Evolutionary conservation across 352 stramenopile genomes (phyloP), one percentile per base, ranked within the genome.

Genomic region (Phytophthora fragariae): DNA sequence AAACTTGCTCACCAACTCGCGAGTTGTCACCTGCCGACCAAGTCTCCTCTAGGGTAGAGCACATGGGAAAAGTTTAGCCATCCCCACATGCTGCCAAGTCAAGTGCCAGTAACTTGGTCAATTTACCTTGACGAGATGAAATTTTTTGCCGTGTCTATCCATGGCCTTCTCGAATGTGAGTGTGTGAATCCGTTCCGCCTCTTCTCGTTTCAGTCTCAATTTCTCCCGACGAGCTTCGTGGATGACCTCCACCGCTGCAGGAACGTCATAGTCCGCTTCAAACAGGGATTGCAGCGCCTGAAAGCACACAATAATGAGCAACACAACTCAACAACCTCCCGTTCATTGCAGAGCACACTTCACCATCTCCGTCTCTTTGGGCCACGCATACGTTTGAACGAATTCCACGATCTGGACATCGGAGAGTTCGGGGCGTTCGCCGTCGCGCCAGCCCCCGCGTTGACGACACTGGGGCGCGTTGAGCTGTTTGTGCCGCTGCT

Each of bases 201-300:
- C 62, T 55, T 83, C 58, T 46, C 62, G 69, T 57, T 81, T 66
- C 8, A 71, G 29, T 33, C 59, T 71, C 33, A 83, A 31, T 50
- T 79, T 79, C 59, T 79, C 64, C 6, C 78, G 74, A 44, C 84
- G 80, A 65, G 78, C 74, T 9, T 56, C 47, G 35, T 81, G 72
- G 24, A 93, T 75, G 15, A 87, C 52, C 46, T 82, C 68, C 50
- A 77, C 69, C 3, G 83, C 82, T 33, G 62, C 78, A 44, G 64
- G 21, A 19, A 85, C 65, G 41, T 92, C 65, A 59, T 84, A 92
- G 47, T 81, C 69, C 19, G 65, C 79, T 49, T 85, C 73, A 62
- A 83, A 81, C 12, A 93, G 68, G 52, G 79, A 86, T 47, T 80
- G 84, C 11, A 93, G 75, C 7, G 80, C 86, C 86, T 93, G 21